Conservation (phyloP, 2,329 filamentous ascomycete species). For the Penicillium capsulatum region DNA sequence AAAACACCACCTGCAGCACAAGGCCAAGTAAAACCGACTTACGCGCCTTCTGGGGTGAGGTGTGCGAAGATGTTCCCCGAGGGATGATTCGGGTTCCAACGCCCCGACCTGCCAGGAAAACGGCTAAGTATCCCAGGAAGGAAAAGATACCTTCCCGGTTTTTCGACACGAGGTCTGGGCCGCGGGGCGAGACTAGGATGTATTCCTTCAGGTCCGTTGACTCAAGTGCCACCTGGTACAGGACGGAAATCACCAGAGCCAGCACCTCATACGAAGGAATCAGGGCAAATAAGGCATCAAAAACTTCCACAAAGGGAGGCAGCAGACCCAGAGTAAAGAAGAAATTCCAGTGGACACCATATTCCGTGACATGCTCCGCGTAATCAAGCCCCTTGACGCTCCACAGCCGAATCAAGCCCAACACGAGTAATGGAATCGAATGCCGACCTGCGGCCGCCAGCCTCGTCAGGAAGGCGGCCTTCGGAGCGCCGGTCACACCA, state of each 20-base stretch:
- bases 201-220: constrained; percentile 74
- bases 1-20: constrained; percentile 60
- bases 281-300: constrained; percentile 65
- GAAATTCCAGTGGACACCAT: constrained; percentile 99
- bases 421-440: constrained; percentile 72
- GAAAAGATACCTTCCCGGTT: constrained; percentile 96
- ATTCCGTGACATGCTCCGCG: constrained; percentile 94
- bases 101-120: constrained; percentile 86
- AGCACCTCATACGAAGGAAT: constrained; percentile 75
- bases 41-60: constrained; percentile 40
- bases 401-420: constrained; percentile 76
- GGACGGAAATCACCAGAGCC: constrained; percentile 61
- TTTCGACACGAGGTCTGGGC: constrained; percentile 70
- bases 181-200: constrained; percentile 74
- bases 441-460: constrained; percentile 68
- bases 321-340: constrained; percentile 93
- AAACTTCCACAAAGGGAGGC: constrained; percentile 80
- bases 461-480: constrained; percentile 48
- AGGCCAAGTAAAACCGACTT: constrained; percentile 63
- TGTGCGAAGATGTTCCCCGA: constrained; percentile 47
- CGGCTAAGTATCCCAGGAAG: constrained; percentile 87
- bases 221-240: constrained; percentile 74
- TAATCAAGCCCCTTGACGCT: constrained; percentile 95
- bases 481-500: constrained; percentile 48
- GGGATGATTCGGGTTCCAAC: constrained; percentile 77